Evolutionary conservation across 192 early-diverging fungal genomes (phyloP).

Genomic region (Coemansia javaensis): DNA sequence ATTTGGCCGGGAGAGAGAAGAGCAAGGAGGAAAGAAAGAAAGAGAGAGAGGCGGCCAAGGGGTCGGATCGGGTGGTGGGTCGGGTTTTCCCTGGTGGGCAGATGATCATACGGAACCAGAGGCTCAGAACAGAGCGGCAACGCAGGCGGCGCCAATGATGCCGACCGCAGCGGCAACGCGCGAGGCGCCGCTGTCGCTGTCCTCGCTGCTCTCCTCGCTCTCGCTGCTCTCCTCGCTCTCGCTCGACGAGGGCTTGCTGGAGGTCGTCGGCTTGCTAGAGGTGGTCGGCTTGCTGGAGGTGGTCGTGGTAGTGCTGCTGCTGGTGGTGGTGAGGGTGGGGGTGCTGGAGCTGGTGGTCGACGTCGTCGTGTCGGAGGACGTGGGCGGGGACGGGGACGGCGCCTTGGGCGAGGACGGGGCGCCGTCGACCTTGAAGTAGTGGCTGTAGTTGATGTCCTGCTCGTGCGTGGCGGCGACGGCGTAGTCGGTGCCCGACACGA

Average conservation of each 20-base stretch:
- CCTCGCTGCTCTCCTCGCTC: conserved; percentile 2
- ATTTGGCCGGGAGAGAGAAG: too few relatives aligned
- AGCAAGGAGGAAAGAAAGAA: background rate
- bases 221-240: conserved; percentile 1
- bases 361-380: background rate
- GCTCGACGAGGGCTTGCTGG: background rate
- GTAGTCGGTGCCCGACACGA: conserved; percentile 26
- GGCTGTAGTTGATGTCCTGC: conserved; percentile 49
- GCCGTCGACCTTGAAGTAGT: conserved; percentile 32
- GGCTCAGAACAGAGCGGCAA: conserved; percentile 41
- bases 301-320: background rate
- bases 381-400: conserved; percentile 2
- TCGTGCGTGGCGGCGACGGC: conserved; percentile 41
- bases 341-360: background rate
- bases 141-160: conserved; percentile 16
- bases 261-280: background rate
- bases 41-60: background rate
- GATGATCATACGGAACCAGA: too few relatives aligned
- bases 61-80: too few relatives aligned
- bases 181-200: conserved; percentile 16
- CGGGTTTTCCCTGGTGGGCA: too few relatives aligned
- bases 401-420: background rate
- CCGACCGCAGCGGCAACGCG: conserved; percentile 13
- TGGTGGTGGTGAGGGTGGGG: background rate
- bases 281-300: background rate